Percentiles rank a stretch among this genome's conserved stretches.
Evolutionary conservation across 176 grass and related monocot species (phyloP).

Genomic region (Avena insularis): DNA sequence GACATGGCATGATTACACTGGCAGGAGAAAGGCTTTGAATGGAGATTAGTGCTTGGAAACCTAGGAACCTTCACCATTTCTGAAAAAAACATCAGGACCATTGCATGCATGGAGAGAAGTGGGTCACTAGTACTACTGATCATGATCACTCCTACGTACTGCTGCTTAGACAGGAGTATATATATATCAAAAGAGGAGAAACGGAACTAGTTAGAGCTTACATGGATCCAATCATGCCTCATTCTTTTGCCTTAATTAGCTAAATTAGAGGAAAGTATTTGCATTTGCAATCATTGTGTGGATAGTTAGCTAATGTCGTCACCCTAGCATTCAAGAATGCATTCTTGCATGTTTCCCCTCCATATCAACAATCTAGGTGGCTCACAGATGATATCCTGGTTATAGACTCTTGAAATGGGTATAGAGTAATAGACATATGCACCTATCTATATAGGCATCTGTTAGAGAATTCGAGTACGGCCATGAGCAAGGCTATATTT

Average conservation of each 20-base stretch:
- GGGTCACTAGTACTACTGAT: constrained; percentile 27
- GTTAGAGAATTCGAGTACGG: not conserved
- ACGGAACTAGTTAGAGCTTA: constrained; percentile 43
- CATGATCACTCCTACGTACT: constrained; percentile 20
- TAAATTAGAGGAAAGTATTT: not conserved
- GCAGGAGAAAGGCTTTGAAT: constrained; percentile 60
- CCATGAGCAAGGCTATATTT: not conserved
- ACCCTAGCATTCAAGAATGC: not conserved
- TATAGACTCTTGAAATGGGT: not conserved
- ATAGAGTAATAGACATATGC: not conserved
- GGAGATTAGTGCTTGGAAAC: constrained; percentile 69
- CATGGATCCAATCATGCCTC: not conserved
- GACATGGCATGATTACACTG: constrained; percentile 56
- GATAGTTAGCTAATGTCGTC: not conserved
- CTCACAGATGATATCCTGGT: not conserved
- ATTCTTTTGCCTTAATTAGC: constrained; percentile 33
- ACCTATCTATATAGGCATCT: not conserved
- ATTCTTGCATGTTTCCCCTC: not conserved
- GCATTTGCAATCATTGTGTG: constrained; percentile 17
- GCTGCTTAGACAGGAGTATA: not conserved
- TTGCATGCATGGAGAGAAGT: constrained; percentile 44
- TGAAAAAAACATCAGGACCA: constrained; percentile 34
- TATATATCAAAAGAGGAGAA: constrained; percentile 52
- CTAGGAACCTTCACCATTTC: constrained; percentile 51
- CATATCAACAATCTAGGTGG: not conserved